Conservation (phyloP, 2,329 filamentous ascomycete genomes). For the Colletotrichum sp. region DNA sequence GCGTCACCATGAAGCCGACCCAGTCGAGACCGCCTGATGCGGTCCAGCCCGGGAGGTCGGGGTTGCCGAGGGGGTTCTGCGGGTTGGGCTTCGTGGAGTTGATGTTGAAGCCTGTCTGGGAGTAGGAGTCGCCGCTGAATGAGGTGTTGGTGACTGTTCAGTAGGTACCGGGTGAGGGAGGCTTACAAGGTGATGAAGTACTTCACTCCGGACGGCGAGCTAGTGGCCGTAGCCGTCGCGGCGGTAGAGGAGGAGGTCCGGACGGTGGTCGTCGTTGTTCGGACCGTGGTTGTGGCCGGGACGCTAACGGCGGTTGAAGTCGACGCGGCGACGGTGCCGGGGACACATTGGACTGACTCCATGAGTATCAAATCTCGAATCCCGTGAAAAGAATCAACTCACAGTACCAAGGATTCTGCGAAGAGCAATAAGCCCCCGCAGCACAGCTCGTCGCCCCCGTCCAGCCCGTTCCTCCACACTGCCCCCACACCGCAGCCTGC, state of each 20-base stretch:
- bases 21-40: slow-evolving; percentile 52
- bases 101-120: slow-evolving; percentile 61
- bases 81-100: slow-evolving; percentile 52
- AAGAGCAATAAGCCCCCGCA: slow-evolving; percentile 41
- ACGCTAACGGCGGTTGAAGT: not conserved
- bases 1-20: slow-evolving; percentile 48
- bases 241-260: not conserved
- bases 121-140: slow-evolving; percentile 62
- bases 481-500: slow-evolving; percentile 26
- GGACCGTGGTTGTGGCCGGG: not conserved
- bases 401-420: slow-evolving; percentile 47
- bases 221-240: not conserved
- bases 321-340: not conserved
- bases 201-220: slow-evolving; percentile 19
- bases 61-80: slow-evolving; percentile 66
- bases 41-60: slow-evolving; percentile 54
- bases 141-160: not conserved
- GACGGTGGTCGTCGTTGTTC: not conserved
- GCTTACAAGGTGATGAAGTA: slow-evolving; percentile 48
- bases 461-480: slow-evolving; percentile 47
- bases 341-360: slow-evolving; percentile 3
- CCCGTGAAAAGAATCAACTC: slow-evolving; percentile 38
- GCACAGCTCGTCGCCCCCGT: slow-evolving; percentile 42
- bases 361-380: not conserved
- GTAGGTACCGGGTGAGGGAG: not conserved